Conservation (phyloP, 2,329 filamentous ascomycete genomes). For the Cercospora beticola region DNA sequence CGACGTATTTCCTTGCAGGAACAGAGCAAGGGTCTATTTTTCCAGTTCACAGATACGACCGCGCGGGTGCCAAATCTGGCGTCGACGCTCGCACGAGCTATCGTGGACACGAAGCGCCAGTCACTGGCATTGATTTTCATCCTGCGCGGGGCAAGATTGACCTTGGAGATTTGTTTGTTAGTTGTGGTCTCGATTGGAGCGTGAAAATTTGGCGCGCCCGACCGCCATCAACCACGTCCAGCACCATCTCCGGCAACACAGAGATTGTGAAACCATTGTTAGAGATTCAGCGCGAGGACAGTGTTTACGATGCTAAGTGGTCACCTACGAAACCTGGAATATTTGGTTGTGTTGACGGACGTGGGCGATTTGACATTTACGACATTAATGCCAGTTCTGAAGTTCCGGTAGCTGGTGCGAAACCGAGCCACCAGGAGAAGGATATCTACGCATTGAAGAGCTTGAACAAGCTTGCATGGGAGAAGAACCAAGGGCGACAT, state of each 20-base stretch:
- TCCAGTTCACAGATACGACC: conserved; percentile 94
- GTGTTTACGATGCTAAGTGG: conserved; percentile 96
- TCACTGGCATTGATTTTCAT: conserved; percentile 96
- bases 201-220: conserved; percentile 96
- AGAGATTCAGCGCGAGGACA: conserved; percentile 89
- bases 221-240: conserved; percentile 68
- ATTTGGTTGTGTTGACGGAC: conserved; percentile 91
- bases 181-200: conserved; percentile 92
- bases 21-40: conserved; percentile 97
- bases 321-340: conserved; percentile 91
- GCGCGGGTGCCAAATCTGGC: conserved; percentile 93
- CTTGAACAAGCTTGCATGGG: conserved; percentile 93
- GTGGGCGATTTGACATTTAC: conserved; percentile 90
- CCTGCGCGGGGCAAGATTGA: conserved; percentile 89
- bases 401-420: conserved; percentile 78
- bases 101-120: conserved; percentile 84
- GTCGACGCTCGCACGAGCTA: conserved; percentile 88
- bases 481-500: conserved; percentile 80
- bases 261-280: conserved; percentile 62
- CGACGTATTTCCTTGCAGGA: conserved; percentile 95
- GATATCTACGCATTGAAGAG: conserved; percentile 59
- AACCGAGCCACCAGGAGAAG: conserved; percentile 40
- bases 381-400: conserved; percentile 91
- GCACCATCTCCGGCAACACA: conserved; percentile 46
- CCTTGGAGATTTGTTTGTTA: conserved; percentile 87